Evolutionary conservation across 2,329 filamentous ascomycete genomes (phyloP).

Genomic region (Sporothrix brunneoviolacea): DNA sequence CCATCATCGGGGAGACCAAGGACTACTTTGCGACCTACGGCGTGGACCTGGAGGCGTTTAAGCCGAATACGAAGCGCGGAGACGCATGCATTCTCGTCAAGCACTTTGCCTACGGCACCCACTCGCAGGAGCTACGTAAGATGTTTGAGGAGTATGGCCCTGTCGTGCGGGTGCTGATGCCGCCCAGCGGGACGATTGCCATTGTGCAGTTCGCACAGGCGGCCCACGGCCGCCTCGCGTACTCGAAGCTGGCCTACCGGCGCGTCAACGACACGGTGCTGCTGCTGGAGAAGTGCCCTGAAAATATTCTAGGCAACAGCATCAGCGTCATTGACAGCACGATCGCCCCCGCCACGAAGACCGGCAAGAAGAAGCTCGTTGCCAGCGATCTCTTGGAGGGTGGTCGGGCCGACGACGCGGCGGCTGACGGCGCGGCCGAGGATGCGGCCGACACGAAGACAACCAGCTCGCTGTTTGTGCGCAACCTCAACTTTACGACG

Average conservation of each 20-base stretch:
- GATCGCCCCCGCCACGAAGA: background rate
- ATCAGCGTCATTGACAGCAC: conserved; percentile 16
- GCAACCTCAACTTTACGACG: conserved; percentile 89
- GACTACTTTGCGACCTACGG: conserved; percentile 82
- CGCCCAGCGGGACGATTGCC: conserved; percentile 85
- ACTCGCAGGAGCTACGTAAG: conserved; percentile 67
- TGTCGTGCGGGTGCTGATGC: conserved; percentile 79
- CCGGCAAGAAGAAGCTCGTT: conserved; percentile 14
- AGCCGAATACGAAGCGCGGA: conserved; percentile 66
- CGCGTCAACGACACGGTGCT: conserved; percentile 86
- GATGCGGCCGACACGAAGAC: conserved; percentile 30
- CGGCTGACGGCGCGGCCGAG: background rate
- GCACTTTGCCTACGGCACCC: conserved; percentile 84
- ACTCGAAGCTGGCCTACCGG: conserved; percentile 78
- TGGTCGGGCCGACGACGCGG: background rate
- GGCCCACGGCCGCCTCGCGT: conserved; percentile 74
- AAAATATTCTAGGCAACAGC: conserved; percentile 59
- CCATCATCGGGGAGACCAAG: conserved; percentile 94
- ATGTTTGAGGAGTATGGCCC: conserved; percentile 83
- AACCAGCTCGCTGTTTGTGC: conserved; percentile 81
- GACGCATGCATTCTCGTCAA: conserved; percentile 87
- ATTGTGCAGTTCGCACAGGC: conserved; percentile 82
- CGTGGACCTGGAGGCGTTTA: conserved; percentile 88
- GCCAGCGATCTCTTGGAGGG: conserved; percentile 14
- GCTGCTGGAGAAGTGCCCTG: conserved; percentile 89